Base-by-base conservation (phyloP, 2,329 filamentous ascomycete genomes). In the Verruconis gallopava region DNA sequence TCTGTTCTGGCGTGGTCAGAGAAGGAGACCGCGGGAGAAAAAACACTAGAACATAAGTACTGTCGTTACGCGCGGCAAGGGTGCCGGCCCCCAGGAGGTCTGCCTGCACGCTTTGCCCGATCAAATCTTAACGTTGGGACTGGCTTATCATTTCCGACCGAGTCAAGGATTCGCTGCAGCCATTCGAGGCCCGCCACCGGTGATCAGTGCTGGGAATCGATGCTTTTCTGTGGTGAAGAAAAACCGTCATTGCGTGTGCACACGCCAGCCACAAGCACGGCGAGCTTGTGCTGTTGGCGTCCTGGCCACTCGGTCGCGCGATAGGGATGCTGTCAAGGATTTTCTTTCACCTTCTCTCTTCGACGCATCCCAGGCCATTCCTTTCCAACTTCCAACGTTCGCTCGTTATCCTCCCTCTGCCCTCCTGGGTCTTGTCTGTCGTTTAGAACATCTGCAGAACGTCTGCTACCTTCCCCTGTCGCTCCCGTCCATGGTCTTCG, bases 111-210 rank as follows among this genome's bases (percentile, higher is more conserved):
- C 25, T 30, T 30, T 30, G 25, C 25, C 25, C 25, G 25, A 30
- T 9, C 25, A n/a, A 30, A 30, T 30, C 25, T 30, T 30, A 30
- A 30, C n/a, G 25, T 30, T 30, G 25, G 25, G 25, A n/a, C 25
- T 30, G 25, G 25, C 25, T 30, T n/a, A 30, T 30, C 25, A 30
- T 30, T 30, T 30, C 25, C 25, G 25, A 30, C 25, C n/a, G n/a
- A n/a, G n/a, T 30, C 25, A 30, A 30, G 25, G 25, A 30, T 30
- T 9, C 9, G n/a, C n/a, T 9, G 25, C 25, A 30, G 25, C 25
- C 25, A 30, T 30, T 30, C 25, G 25, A 30, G n/a, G 25, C 25
- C 25, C 25, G 25, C 25, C 25, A 30, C 25, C n/a, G 25, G n/a
- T 30, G 25, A 30, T 30, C 25, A 9, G 9, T 9, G n/a, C 25